Evolutionary conservation across 768 basidiomycete species (phyloP).

Genomic region (Boletus patriciae): DNA sequence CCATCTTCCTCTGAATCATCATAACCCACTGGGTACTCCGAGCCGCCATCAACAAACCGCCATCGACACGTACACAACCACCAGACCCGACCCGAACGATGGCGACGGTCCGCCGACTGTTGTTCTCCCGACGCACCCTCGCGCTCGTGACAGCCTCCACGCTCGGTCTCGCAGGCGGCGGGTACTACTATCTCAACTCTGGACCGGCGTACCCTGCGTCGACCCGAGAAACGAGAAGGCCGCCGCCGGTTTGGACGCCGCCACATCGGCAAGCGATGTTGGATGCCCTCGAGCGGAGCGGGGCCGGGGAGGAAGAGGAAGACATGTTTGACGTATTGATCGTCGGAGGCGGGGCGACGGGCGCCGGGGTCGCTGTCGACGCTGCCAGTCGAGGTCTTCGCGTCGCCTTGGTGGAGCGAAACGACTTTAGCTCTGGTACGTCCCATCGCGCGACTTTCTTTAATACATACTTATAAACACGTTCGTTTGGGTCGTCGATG

Average conservation of each 20-base stretch:
- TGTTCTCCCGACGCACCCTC: conserved; percentile 59
- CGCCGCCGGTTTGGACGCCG: conserved; percentile 78
- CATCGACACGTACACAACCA: no score
- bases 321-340: conserved; percentile 78
- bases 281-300: conserved; percentile 41
- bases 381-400: conserved; percentile 89
- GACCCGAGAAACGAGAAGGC: conserved; percentile 64
- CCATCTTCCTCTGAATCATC: no score
- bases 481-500: not conserved
- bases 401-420: conserved; percentile 90
- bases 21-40: no score
- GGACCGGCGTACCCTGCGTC: conserved; percentile 66
- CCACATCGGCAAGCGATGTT: conserved; percentile 70
- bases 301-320: conserved; percentile 37
- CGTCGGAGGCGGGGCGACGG: conserved; percentile 94
- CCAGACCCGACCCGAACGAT: not conserved
- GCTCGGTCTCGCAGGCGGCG: conserved; percentile 51
- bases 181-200: conserved; percentile 73
- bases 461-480: not conserved
- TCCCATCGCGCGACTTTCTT: not conserved
- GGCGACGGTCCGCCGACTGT: conserved; percentile 13
- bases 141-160: conserved; percentile 55
- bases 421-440: conserved; percentile 87
- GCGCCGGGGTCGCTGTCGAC: conserved; percentile 94
- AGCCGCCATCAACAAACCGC: no score